Conservation (phyloP, 2,329 filamentous ascomycete species). For the Cytospora leucostoma region DNA sequence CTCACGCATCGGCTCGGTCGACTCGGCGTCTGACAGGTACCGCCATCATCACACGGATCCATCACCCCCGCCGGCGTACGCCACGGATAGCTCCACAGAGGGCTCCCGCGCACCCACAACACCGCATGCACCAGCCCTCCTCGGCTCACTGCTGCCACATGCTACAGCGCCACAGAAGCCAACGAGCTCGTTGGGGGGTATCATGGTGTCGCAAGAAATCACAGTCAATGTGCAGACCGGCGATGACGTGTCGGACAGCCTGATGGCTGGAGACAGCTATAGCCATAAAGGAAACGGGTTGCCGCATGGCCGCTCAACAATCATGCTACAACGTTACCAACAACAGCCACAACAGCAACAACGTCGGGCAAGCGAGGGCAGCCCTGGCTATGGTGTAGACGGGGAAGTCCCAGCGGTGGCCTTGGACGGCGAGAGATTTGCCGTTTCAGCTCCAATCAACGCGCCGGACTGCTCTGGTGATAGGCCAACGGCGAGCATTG, state of each 20-base stretch:
- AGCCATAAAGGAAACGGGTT: slow-evolving; percentile 21
- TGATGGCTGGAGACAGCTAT: slow-evolving; percentile 32
- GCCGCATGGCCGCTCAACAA: background rate
- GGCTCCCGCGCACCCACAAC: slow-evolving; percentile 5
- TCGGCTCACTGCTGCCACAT: slow-evolving; percentile 7
- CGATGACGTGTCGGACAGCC: slow-evolving; percentile 18
- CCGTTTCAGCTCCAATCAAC: background rate
- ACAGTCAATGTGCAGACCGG: slow-evolving; percentile 50
- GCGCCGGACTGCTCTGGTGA: slow-evolving; percentile 6
- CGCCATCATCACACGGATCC: background rate
- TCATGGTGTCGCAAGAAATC: slow-evolving; percentile 64
- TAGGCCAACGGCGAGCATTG: slow-evolving; percentile 29
- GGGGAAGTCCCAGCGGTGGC: background rate
- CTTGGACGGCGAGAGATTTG: background rate
- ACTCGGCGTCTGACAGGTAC: slow-evolving; percentile 22
- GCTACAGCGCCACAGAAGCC: slow-evolving; percentile 15
- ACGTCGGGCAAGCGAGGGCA: slow-evolving; percentile 23
- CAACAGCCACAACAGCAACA: slow-evolving; percentile 7
- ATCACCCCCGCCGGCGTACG: slow-evolving; percentile 20
- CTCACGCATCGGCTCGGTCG: slow-evolving; percentile 20
- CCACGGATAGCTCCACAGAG: slow-evolving; percentile 6
- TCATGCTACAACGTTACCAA: background rate
- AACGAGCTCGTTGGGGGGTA: slow-evolving; percentile 50
- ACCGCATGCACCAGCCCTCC: slow-evolving; percentile 6
- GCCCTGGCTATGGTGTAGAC: background rate